Evolutionary conservation across 2,329 filamentous ascomycete species (phyloP).

Genomic region (Arthrobotrys sphaeroides): DNA sequence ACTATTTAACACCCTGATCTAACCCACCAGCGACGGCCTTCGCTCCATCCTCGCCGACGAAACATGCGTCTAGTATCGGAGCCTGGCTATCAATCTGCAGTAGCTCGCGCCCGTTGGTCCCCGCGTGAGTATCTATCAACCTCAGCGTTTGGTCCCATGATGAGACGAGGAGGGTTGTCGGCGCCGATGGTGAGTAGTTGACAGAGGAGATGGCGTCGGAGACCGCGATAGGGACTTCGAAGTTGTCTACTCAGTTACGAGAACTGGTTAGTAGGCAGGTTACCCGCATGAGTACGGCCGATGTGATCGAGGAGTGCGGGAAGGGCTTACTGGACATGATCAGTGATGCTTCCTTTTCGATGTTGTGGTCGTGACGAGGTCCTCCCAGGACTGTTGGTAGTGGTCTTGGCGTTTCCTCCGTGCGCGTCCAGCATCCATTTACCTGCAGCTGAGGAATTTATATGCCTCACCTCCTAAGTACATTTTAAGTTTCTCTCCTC

Average conservation of each 20-base stretch:
- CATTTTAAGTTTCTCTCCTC: no score
- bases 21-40: conserved; percentile 87
- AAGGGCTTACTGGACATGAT: conserved; percentile 54
- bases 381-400: no score
- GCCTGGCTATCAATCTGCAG: conserved; percentile 81
- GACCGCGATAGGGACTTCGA: conserved; percentile 82
- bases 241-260: conserved; percentile 64
- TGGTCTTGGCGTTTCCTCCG: no score
- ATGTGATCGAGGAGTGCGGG: neutral
- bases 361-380: no score
- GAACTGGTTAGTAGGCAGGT: conserved; percentile 38
- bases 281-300: conserved; percentile 35
- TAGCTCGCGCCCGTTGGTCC: conserved; percentile 69
- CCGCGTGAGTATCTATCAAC: conserved; percentile 78
- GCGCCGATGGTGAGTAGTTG: conserved; percentile 81
- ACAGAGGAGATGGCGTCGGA: conserved; percentile 87
- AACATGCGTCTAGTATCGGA: conserved; percentile 90
- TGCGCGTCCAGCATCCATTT: no score
- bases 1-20: conserved; percentile 86
- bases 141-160: conserved; percentile 96
- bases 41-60: conserved; percentile 76
- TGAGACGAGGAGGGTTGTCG: conserved; percentile 81
- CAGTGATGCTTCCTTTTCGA: no score
- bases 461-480: no score
- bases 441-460: no score